Base-by-base conservation (phyloP, 495 filamentous ascomycete genomes). In the Penicillium atrosanguineum region DNA sequence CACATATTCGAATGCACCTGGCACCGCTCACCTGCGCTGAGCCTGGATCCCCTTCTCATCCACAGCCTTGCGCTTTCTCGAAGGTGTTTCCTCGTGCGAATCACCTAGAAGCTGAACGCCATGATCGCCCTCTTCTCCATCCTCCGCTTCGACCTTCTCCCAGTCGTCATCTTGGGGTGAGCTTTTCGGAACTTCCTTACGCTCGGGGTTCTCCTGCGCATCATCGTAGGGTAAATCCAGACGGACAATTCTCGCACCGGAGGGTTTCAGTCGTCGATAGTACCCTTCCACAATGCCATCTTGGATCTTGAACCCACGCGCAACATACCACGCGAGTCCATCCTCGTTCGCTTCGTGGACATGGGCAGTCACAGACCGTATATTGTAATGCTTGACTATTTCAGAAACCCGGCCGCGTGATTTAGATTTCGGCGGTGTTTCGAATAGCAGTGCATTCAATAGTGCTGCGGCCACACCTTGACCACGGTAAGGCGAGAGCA, bases 271-370 rank as follows among this genome's bases (percentile, higher is more conserved):
- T 53, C 86, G 86, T 52, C 85, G 81, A 75, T 98, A 98, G 71
- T 97, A 98, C 8, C 84, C 86, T 53, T 85, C 69, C 1, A 89
- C 66, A 12, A 85, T 74, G 43, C 71, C 80, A 15, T 76, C 72
- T 31, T 84, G 74, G 7, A 78, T 68, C 52, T 69, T 66, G 57
- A 98, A 98, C 5, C 93, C 91, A n/a, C 90, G 79, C 50, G 81
- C 80, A 19, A 67, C 57, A 76, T 98, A 98, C 94, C 94, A 98
- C 52, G 82, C 79, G 64, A 95, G 67, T 0, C 82, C 94, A 39
- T 96, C 94, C 11, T 82, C 79, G 64, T 98, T 97, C 52, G 86
- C 84, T 54, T 94, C 90, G 86, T 95, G 97, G 2, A 97, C 94
- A 73, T 98, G 94, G 14, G 94, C 94, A 48, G 89, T 91, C 11